Evolutionary conservation across 441 rosid species (phyloP), one percentile per base, ranked within the genome.

Genomic region (Croton laevigatus): DNA sequence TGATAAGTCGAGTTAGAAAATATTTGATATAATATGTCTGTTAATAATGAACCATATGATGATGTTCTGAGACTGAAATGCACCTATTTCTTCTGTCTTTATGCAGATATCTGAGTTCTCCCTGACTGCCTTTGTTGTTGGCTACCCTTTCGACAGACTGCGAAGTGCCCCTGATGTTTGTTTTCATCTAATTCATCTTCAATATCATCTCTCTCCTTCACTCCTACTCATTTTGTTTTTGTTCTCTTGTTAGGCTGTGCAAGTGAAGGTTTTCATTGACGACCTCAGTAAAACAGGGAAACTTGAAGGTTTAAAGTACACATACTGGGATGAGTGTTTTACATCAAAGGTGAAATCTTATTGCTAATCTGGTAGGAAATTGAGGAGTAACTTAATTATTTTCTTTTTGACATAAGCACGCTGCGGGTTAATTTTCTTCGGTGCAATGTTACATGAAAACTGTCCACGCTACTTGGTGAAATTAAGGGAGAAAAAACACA

Each of bases 291-390:
- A 75, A 45, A 90, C 94, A 0, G 85, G 85, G 68, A 87, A 84
- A 75, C 96, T 92, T 62, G 80, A 83, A 62, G 85, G 81, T 64
- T 63, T 94, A 17, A 80, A 84, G 62, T 94, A 88, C 73, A 84
- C 98, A 2, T 92, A 80, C 79, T 94, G 97, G 97, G 83, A 92
- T 32, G 99, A 94, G 73, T 62, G 80, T 23, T 86, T 83, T 78
- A 87, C 98, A 60, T 84, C 99, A 61, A 88, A 88, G 97, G 99
- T 92, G 71, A 20, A 73, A 58, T 58, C 72, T 71, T 51, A 60
- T 52, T 49, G 53, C 53, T 16, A 49, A 13, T 48, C 48, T 60
- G 49, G 71, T 62, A 66, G 22, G 7, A 67, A 65, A 61, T 27
- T 23, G 8, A 12, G 27, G 36, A 11, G 38, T 40, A 45, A 22